Percentiles rank a stretch among this genome's conserved stretches.
Evolutionary conservation across 2,329 filamentous ascomycete genomes (phyloP).

Genomic region (Sporothrix euskadiensis): DNA sequence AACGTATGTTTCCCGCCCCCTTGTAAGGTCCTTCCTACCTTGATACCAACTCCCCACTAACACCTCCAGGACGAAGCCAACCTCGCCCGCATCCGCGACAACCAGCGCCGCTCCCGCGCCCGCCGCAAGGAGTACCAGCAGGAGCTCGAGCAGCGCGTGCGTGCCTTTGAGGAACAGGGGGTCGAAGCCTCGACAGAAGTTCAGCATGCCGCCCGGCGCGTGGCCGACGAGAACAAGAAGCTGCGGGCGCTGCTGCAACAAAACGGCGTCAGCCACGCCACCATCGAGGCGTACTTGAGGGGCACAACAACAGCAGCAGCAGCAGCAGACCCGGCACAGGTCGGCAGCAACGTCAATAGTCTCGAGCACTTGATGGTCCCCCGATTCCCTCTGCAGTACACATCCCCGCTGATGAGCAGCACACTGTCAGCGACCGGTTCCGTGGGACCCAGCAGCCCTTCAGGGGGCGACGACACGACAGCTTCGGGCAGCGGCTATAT

Average conservation of each 20-base stretch:
- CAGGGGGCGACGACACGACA: not conserved
- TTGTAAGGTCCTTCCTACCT: not conserved
- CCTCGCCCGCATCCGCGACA: constrained; percentile 67
- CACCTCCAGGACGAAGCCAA: constrained; percentile 32
- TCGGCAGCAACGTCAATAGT: constrained; percentile 17
- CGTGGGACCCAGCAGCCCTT: constrained; percentile 25
- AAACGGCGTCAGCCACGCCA: constrained; percentile 58
- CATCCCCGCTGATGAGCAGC: constrained; percentile 36
- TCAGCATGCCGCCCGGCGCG: constrained; percentile 66
- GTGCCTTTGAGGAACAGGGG: constrained; percentile 63
- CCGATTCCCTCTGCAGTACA: constrained; percentile 38
- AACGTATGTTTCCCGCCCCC: constrained; percentile 14
- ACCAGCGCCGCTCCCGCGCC: constrained; percentile 74
- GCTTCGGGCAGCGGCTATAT: not conserved
- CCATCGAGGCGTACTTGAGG: constrained; percentile 49
- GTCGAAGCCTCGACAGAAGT: constrained; percentile 70
- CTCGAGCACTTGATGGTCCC: constrained; percentile 45
- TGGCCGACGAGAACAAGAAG: constrained; percentile 68
- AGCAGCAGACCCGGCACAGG: not conserved
- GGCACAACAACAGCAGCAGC: not conserved
- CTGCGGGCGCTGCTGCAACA: constrained; percentile 60
- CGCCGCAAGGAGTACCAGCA: constrained; percentile 71
- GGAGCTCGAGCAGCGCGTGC: constrained; percentile 66
- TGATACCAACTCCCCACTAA: not conserved
- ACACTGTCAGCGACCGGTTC: constrained; percentile 10